These are phyloP conservation scores for Plasmodium fragile DNA, from an alignment of 169 alveolate species.

Conservation along the genomic window DNA sequence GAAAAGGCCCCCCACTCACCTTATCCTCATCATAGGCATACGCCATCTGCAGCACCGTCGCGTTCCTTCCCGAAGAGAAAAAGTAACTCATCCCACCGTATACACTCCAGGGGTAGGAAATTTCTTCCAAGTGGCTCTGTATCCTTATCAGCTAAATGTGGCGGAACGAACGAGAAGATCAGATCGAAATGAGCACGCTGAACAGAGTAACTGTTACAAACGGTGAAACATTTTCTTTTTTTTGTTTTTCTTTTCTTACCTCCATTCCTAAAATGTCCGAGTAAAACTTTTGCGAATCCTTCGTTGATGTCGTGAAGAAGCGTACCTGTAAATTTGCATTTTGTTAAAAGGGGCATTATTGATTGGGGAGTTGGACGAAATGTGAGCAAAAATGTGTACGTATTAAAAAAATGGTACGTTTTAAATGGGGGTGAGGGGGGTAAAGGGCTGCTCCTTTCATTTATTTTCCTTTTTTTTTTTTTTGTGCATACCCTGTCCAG, in stretches of 20 bases:
- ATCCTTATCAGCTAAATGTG: slow-evolving; percentile 43
- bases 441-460: not conserved
- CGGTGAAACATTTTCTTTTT: not conserved
- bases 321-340: slow-evolving; percentile 45
- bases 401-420: not conserved
- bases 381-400: not conserved
- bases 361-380: not conserved
- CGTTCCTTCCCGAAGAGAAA: slow-evolving; percentile 52
- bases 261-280: slow-evolving; percentile 73
- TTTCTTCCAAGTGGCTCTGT: slow-evolving; percentile 74
- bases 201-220: not conserved
- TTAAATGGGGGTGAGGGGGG: no score
- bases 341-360: not conserved
- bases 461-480: not conserved
- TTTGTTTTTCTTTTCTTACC: not conserved
- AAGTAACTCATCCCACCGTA: slow-evolving; percentile 75
- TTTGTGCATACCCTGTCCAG: slow-evolving; percentile 35
- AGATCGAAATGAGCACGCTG: not conserved
- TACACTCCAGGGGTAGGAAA: slow-evolving; percentile 73
- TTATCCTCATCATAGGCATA: slow-evolving; percentile 74
- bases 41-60: slow-evolving; percentile 45
- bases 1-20: not conserved
- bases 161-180: not conserved
- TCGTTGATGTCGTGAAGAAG: slow-evolving; percentile 69
- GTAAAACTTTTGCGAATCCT: slow-evolving; percentile 70